Evolutionary conservation across 352 stramenopile genomes (phyloP), one percentile per base, ranked within the genome.

Genomic region (Pythium insidiosum): DNA sequence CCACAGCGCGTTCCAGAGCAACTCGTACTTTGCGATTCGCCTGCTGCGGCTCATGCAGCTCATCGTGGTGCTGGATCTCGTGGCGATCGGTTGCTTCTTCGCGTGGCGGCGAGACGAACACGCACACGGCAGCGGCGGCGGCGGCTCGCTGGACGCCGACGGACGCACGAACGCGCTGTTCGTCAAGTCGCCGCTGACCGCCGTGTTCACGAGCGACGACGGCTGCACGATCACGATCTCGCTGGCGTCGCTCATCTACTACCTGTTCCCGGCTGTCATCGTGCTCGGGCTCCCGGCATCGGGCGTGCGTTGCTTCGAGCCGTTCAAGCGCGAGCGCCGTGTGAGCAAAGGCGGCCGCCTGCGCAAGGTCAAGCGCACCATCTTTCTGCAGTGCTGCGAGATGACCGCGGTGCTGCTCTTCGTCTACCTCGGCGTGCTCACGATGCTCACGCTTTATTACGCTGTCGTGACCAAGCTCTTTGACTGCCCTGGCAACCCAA

Each of bases 21-120:
- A 92, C 60, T 89, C 76, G 37, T 92, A 88, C 60, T 92, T 92
- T 47, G 67, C 79, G 7, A 67, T 78, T 22, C 60, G 62, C 12
- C 41, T 89, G 26, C 47, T 88, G 36, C 56, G 73, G 7, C 66
- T 77, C 10, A 73, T 73, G 41, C 67, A 86, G 54, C 19, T 86
- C 2, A 66, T 92, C 42, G 61, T 81, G 6, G 50, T 65, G 3
- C 44, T 82, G 5, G 76, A 92, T 42, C 1, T 81, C 0, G 35
- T 72, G 2, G 79, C 66, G 15, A 58, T 92, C 5, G 41, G 63
- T 10, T 72, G 77, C 30, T 89, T 78, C 47, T 89, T 85, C 48
- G 66, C 59, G 23, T 73, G 72, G 50, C 53, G 67, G 21, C 50
- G 56, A 2, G 40, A 58, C 11, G 15, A 58, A 9, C 36, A 58